A percentile compares a stretch with the other conserved stretches of the same genome.
Conservation (phyloP, 495 filamentous ascomycete genomes). For the Penicillium arizonense region DNA sequence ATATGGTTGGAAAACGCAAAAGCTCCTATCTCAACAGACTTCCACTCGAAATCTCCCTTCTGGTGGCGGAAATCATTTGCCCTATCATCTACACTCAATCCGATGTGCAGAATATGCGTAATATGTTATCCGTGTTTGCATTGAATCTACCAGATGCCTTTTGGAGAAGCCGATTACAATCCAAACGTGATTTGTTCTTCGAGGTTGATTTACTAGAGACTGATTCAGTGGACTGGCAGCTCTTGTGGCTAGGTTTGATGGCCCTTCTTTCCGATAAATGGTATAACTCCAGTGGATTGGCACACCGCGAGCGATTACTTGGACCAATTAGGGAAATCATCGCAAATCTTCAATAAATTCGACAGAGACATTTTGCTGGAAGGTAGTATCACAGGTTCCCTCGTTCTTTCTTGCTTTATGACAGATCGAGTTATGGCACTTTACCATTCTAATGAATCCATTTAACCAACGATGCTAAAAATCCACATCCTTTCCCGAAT, state of each 20-base stretch:
- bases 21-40: neutral
- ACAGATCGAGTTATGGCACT: too few relatives aligned
- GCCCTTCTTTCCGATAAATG: conserved; percentile 1
- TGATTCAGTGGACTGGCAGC: conserved; percentile 1
- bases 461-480: too few relatives aligned
- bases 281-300: conserved; percentile 2
- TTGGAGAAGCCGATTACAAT: neutral
- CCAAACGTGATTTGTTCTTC: neutral
- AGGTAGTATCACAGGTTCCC: too few relatives aligned
- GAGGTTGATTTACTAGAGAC: neutral
- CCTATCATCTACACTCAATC: conserved; percentile 5
- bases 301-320: conserved; percentile 1
- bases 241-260: conserved; percentile 1
- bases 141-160: conserved; percentile 3
- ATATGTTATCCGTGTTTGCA: conserved; percentile 5
- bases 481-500: too few relatives aligned
- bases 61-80: conserved; percentile 2
- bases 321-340: neutral
- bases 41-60: conserved; percentile 6
- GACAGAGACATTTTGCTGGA: too few relatives aligned
- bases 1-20: neutral
- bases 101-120: conserved; percentile 2
- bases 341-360: neutral
- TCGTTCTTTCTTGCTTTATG: too few relatives aligned
- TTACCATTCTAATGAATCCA: too few relatives aligned